Conservation (phyloP, 495 filamentous ascomycete species). For the Aspergillus olivimuriae region DNA sequence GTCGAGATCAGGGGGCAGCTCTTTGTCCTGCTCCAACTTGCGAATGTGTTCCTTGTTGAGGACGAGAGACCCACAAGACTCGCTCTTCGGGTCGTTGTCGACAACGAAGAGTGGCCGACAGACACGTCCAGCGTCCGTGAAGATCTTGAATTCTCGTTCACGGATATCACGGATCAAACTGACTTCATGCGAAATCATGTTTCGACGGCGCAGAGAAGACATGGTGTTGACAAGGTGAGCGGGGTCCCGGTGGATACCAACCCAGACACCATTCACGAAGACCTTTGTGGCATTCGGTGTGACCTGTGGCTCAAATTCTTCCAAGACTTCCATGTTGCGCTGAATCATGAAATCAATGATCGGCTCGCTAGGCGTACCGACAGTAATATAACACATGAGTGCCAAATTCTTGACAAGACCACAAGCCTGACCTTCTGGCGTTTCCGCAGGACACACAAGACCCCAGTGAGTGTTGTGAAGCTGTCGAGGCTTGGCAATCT, state of each 20-base stretch:
- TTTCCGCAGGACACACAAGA: constrained; percentile 94
- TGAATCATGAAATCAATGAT: constrained; percentile 93
- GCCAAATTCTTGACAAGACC: constrained; percentile 97
- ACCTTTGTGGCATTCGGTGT: constrained; percentile 94
- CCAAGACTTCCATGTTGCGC: constrained; percentile 88
- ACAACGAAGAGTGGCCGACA: constrained; percentile 89
- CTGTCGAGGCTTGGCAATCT: constrained; percentile 95
- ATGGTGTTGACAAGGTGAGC: constrained; percentile 72
- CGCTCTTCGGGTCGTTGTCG: constrained; percentile 63
- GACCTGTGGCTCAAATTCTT: constrained; percentile 87
- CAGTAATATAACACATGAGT: constrained; percentile 96
- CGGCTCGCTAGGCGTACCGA: constrained; percentile 81
- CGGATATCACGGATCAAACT: constrained; percentile 92
- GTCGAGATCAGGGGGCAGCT: constrained; percentile 49
- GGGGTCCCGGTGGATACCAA: constrained; percentile 78
- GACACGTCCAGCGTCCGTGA: constrained; percentile 92
- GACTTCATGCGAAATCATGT: constrained; percentile 79
- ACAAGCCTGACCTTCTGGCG: constrained; percentile 97
- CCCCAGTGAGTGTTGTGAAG: constrained; percentile 99
- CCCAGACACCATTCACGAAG: constrained; percentile 97
- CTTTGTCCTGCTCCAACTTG: constrained; percentile 62
- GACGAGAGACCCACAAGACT: constrained; percentile 68
- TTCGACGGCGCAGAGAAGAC: constrained; percentile 65
- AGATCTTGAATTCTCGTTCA: constrained; percentile 96
- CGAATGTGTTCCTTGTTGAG: constrained; percentile 75